Evolutionary conservation across 352 stramenopile species (phyloP), one percentile per base, ranked within the genome.

Genomic region (Phytophthora constricta): DNA sequence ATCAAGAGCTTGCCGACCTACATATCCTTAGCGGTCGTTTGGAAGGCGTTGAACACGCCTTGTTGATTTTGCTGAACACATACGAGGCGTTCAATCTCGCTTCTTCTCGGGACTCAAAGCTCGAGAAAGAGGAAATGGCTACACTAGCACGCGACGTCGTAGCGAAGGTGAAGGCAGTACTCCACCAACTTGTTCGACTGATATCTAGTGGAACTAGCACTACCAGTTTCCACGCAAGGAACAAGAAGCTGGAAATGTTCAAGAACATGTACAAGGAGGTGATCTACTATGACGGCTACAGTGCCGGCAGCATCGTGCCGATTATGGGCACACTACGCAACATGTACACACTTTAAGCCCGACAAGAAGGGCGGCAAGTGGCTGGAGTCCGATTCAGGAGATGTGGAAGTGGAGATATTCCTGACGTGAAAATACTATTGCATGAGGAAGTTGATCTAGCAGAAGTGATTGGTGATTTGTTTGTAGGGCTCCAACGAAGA

Each of bases 211-310:
- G 41, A 43, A 23, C 22, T 34, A 31, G 37, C 13, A 20, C 17
- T 25, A 80, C 56, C 27, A 70, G 54, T 31, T 43, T 27, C 17
- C 70, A 73, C 28, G 52, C 64, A 8, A 79, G 78, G 26, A 64
- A 34, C 42, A 84, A 80, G 63, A 89, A 87, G 60, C 65, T 87
- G 0, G 77, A 89, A 3, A 74, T 84, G 58, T 95, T 91, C 66
- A 95, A 95, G 74, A 71, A 76, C 26, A 93, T 95, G 87, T 95
- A 95, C 78, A 91, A 91, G 45, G 82, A 93, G 54, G 79, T 90
- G 34, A 90, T 95, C 47, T 93, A 93, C 64, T 90, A 84, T 28
- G 79, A 86, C 50, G 77, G 72, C 31, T 72, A 71, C 47, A 80
- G 74, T 20, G 66, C 70, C 17, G 56, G 66, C n/a, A 81, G 69